phyloP scores from a whole-genome alignment of 805 yeast genomes.

The Metschnikowia bowlesiae region DNA sequence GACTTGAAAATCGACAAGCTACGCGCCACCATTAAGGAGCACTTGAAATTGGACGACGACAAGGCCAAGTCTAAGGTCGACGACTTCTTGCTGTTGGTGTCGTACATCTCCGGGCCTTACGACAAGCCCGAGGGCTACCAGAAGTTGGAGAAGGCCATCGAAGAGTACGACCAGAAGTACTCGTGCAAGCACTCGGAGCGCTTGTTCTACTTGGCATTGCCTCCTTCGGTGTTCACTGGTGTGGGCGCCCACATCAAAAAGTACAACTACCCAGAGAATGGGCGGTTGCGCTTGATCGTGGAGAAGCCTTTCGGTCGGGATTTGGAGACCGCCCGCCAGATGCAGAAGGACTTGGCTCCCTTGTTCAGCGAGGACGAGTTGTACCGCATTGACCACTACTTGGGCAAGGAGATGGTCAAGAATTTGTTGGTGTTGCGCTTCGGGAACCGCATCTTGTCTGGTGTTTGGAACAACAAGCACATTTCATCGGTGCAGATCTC shows the following conservation, averaged over 20 bases:
- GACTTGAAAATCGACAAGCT: conserved; percentile 63
- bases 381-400: conserved; percentile 93
- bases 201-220: conserved; percentile 87
- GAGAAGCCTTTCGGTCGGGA: conserved; percentile 98
- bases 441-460: conserved; percentile 80
- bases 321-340: conserved; percentile 66
- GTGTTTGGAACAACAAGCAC: conserved; percentile 84
- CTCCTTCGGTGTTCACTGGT: conserved; percentile 83
- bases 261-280: conserved; percentile 54
- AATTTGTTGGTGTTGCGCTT: conserved; percentile 85
- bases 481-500: conserved; percentile 80
- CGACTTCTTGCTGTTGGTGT: conserved; percentile 60
- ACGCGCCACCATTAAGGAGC: conserved; percentile 58
- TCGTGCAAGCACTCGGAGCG: conserved; percentile 59
- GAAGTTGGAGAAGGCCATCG: conserved; percentile 51
- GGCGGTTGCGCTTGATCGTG: conserved; percentile 73
- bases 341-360: conserved; percentile 77
- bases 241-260: conserved; percentile 74
- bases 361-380: conserved; percentile 87
- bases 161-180: conserved; percentile 51
- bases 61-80: conserved; percentile 41
- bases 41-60: conserved; percentile 51
- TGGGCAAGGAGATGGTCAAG: conserved; percentile 98
- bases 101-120: conserved; percentile 76
- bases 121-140: conserved; percentile 74